Conservation (phyloP, 345 rosid genomes). For the Jatropha curcas region DNA sequence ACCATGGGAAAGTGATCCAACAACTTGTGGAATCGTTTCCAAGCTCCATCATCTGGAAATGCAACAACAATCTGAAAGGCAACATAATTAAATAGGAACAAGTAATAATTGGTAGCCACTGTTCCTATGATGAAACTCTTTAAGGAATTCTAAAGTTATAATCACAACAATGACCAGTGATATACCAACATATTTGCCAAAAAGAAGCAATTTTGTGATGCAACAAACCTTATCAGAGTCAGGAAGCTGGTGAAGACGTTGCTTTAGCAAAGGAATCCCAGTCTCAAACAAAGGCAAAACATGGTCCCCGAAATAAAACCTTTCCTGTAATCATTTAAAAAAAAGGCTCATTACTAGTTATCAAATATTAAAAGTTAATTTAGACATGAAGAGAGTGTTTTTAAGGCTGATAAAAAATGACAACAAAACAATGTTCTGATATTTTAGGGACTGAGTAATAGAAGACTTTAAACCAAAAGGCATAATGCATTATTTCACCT, state of each 20-base stretch:
- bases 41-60: constrained; percentile 99
- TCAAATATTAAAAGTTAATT: not conserved
- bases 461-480: no score
- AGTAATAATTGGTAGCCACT: not conserved
- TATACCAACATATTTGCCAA: constrained; percentile 11
- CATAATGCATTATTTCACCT: no score
- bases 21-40: constrained; percentile 97
- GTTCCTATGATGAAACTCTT: not conserved
- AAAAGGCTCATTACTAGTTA: not conserved
- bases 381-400: not conserved
- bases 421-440: not conserved
- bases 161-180: not conserved
- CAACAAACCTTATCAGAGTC: constrained; percentile 59
- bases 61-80: constrained; percentile 67
- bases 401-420: not conserved
- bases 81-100: not conserved
- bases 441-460: not conserved
- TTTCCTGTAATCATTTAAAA: constrained; percentile 53
- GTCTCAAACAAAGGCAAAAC: constrained; percentile 97
- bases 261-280: constrained; percentile 87
- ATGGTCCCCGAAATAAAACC: constrained; percentile 93
- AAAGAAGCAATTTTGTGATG: not conserved
- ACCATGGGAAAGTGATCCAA: constrained; percentile 84
- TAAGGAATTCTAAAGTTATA: not conserved
- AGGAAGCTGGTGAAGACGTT: constrained; percentile 79